Evolutionary conservation across 768 basidiomycete species (phyloP), one percentile per base, ranked within the genome.

Genomic region (Lentinula sp.): DNA sequence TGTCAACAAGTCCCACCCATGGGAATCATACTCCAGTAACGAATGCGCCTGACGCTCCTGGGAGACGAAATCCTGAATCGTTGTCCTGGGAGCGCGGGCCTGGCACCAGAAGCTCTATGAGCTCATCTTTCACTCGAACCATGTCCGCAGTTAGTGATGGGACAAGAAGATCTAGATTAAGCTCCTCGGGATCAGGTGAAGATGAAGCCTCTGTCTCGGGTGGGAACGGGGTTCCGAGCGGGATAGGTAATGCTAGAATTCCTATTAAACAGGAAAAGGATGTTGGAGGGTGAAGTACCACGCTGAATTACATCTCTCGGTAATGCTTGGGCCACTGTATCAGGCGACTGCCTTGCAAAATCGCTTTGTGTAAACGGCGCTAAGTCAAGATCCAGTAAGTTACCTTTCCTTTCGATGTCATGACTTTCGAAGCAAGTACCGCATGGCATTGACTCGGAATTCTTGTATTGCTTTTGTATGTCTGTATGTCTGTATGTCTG

Each of bases 71-170:
- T 11, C 51, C 59, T 13, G 66, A 67, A 37, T 57, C 69, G 13
- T 67, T 71, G 65, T 71, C 71, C 11, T 74, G 71, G 73, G 71
- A 72, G 59, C 71, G 49, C 51, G 57, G 48, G 46, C 45, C 55
- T 54, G 45, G 55, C 28, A 48, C 57, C 9, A 21, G 45, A 32
- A 58, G 46, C 57, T 34, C 45, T 31, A 46, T 58, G n/a, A 28
- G 43, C 35, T 49, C 57, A 34, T 28, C 57, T 43, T 39, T 48
- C 32, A 46, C 45, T 58, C 57, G 57, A 58, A 60, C 32, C 59
- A 52, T 60, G 39, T 37, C 48, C 31, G 23, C 50, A 37, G 16
- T 60, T 18, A 16, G 46, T 39, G 50, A 42, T 60, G 59, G 39
- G 10, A 23, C 11, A 18, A 60, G 50, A 40, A 50, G 49, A 42